These are phyloP conservation scores for Paspalum notatum DNA, from an alignment of 176 grass and related monocot genomes.

Conservation along the genomic window DNA sequence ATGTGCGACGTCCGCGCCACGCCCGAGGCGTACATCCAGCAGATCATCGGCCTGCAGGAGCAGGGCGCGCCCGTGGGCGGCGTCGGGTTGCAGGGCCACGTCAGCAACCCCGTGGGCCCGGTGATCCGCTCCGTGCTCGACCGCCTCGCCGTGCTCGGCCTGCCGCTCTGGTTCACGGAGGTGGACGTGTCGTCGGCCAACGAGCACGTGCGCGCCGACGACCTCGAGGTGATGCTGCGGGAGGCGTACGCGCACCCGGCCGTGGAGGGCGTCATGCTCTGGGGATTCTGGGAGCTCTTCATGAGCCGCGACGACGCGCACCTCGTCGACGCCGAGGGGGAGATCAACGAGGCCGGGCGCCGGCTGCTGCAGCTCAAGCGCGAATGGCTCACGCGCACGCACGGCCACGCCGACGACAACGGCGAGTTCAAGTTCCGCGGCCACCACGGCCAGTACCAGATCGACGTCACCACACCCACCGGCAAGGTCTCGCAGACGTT, in stretches of 20 bases:
- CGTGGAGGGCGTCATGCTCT: constrained; percentile 83
- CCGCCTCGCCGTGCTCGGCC: constrained; percentile 56
- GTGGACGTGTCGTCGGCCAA: constrained; percentile 80
- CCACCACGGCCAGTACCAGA: constrained; percentile 62
- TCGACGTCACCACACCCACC: constrained; percentile 53
- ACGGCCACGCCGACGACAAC: constrained; percentile 52
- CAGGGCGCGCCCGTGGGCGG: constrained; percentile 73
- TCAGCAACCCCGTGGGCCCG: constrained; percentile 57
- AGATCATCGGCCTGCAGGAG: constrained; percentile 69
- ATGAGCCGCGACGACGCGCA: constrained; percentile 62
- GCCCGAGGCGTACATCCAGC: constrained; percentile 75
- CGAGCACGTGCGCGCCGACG: constrained; percentile 80
- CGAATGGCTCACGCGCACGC: constrained; percentile 70
- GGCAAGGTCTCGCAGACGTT: constrained; percentile 67
- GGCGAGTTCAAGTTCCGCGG: constrained; percentile 79
- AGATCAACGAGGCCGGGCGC: constrained; percentile 70
- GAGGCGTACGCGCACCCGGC: constrained; percentile 89
- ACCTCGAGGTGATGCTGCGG: constrained; percentile 83
- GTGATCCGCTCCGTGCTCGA: constrained; percentile 60
- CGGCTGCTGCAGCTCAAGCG: constrained; percentile 62
- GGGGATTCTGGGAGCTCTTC: constrained; percentile 97
- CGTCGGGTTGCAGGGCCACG: constrained; percentile 75
- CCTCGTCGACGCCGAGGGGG: constrained; percentile 75
- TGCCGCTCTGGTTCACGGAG: constrained; percentile 96
- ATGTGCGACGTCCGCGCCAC: constrained; percentile 53